Evolutionary conservation across 768 basidiomycete genomes (phyloP).

Genomic region (Russula sp.): DNA sequence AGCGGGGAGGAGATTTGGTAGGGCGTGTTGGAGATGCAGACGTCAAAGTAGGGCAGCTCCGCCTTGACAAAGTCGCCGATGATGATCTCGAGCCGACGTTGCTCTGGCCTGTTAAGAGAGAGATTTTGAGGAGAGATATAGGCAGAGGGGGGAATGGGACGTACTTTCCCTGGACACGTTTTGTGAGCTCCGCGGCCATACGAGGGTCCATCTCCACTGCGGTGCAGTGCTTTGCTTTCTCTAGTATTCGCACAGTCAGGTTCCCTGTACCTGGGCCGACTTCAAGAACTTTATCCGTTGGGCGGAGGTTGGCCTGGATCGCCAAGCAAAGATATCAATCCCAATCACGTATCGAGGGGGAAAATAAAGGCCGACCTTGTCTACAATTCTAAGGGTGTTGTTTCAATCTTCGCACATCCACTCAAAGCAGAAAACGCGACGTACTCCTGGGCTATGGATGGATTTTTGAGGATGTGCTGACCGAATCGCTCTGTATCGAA

Average conservation of each 20-base stretch:
- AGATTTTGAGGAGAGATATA: background rate
- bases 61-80: conserved; percentile 98
- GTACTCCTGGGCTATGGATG: conserved; percentile 83
- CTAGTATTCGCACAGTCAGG: conserved; percentile 86
- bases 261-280: conserved; percentile 98
- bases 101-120: conserved; percentile 63
- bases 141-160: conserved; percentile 30
- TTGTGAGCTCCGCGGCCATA: conserved; percentile 96
- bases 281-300: conserved; percentile 94
- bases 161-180: conserved; percentile 96
- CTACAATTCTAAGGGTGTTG: conserved; percentile 43
- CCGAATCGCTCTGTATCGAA: conserved; percentile 95
- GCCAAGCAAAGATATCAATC: background rate
- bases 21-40: conserved; percentile 98
- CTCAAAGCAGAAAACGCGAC: conserved; percentile 19
- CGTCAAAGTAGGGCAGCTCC: conserved; percentile 97
- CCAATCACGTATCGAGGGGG: background rate
- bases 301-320: conserved; percentile 75
- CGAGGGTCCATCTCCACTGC: conserved; percentile 98
- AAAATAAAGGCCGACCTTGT: conserved; percentile 37
- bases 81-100: conserved; percentile 89
- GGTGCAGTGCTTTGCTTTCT: conserved; percentile 86
- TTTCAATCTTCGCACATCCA: conserved; percentile 15
- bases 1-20: conserved; percentile 99
- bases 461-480: conserved; percentile 96